Evolutionary conservation across 495 filamentous ascomycete genomes (phyloP).

Genomic region (Hypoxylon fragiforme): DNA sequence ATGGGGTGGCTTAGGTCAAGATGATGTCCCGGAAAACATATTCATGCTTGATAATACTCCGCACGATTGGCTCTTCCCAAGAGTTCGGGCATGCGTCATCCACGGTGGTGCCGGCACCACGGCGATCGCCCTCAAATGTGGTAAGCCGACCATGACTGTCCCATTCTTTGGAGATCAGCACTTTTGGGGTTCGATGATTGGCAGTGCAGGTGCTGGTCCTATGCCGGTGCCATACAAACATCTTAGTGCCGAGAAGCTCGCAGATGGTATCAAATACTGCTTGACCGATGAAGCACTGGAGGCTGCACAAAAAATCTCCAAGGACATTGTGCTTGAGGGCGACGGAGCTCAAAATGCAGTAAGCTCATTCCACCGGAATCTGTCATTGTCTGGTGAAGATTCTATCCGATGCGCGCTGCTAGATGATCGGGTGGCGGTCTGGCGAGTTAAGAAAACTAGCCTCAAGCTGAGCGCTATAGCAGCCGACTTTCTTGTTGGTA

Average conservation of each 20-base stretch:
- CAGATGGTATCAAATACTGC: constrained; percentile 69
- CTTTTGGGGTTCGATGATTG: constrained; percentile 82
- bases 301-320: constrained; percentile 62
- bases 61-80: constrained; percentile 70
- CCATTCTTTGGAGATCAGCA: constrained; percentile 76
- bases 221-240: constrained; percentile 73
- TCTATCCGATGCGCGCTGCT: constrained; percentile 73
- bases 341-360: constrained; percentile 76
- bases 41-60: constrained; percentile 68
- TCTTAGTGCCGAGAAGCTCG: constrained; percentile 64
- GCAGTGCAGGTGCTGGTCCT: constrained; percentile 66
- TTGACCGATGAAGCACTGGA: constrained; percentile 59
- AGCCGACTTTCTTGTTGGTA: constrained; percentile 63
- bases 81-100: constrained; percentile 62
- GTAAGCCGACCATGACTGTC: constrained; percentile 67
- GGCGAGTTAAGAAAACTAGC: constrained; percentile 62
- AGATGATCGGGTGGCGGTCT: constrained; percentile 65
- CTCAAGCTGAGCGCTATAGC: constrained; percentile 67
- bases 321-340: constrained; percentile 66
- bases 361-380: constrained; percentile 65
- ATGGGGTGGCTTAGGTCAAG: constrained; percentile 66
- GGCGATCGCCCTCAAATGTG: constrained; percentile 65
- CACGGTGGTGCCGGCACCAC: constrained; percentile 71
- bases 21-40: constrained; percentile 58
- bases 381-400: constrained; percentile 58